These are phyloP conservation scores for Margaritispora aquatica DNA, from an alignment of 495 filamentous ascomycete genomes.

Conservation along the genomic window DNA sequence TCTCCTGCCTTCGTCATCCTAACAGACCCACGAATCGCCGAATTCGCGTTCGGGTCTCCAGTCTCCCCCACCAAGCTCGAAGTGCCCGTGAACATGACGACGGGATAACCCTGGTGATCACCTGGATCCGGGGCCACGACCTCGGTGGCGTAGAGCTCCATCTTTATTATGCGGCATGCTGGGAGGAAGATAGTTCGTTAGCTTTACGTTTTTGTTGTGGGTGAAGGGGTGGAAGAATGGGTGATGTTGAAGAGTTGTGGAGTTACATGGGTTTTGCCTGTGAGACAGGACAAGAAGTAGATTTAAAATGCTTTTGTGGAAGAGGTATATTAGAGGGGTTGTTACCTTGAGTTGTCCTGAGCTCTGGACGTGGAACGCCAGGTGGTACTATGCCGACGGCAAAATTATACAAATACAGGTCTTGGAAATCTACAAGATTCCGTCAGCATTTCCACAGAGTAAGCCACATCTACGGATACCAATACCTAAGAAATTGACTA, in stretches of 20 bases:
- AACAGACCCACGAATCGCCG: constrained; percentile 44
- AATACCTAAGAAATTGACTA: constrained; percentile 43
- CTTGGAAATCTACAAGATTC: constrained; percentile 45
- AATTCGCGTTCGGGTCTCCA: constrained; percentile 57
- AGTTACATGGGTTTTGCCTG: not conserved
- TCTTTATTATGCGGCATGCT: constrained; percentile 56
- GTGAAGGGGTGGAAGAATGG: not conserved
- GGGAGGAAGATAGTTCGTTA: not conserved
- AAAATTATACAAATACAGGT: constrained; percentile 60
- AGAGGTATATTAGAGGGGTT: not conserved
- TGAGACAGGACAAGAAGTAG: not conserved
- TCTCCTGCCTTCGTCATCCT: constrained; percentile 55
- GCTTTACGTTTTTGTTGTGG: not conserved
- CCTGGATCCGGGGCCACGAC: constrained; percentile 44
- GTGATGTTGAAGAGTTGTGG: not conserved
- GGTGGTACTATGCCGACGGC: constrained; percentile 23
- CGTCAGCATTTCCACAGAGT: not conserved
- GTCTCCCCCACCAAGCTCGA: constrained; percentile 46
- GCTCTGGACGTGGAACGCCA: constrained; percentile 38
- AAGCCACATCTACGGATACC: not conserved
- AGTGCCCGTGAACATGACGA: constrained; percentile 52
- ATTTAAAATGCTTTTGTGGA: no score
- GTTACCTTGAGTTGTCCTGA: constrained; percentile 43
- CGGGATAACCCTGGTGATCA: constrained; percentile 45
- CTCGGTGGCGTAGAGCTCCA: constrained; percentile 48